Evolutionary conservation across 2,329 filamentous ascomycete genomes (phyloP).

Genomic region (Escovopsis weberi): DNA sequence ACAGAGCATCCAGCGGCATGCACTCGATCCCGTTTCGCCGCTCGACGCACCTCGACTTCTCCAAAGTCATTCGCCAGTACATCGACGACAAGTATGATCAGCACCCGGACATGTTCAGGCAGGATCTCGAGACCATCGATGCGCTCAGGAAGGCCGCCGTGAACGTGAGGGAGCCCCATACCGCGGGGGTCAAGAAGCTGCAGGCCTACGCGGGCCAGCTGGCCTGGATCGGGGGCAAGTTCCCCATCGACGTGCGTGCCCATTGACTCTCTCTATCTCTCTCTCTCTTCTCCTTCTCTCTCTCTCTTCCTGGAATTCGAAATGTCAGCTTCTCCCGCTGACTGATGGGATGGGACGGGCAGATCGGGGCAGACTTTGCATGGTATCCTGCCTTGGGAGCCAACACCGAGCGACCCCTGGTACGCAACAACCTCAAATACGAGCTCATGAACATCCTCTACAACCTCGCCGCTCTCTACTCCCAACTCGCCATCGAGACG

Average conservation of each 20-base stretch:
- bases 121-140: conserved; percentile 76
- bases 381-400: conserved; percentile 95
- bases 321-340: neutral
- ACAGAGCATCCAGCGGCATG: conserved; percentile 34
- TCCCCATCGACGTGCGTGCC: conserved; percentile 66
- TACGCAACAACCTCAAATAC: conserved; percentile 55
- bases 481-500: conserved; percentile 71
- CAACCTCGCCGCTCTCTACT: conserved; percentile 88
- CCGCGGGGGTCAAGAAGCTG: conserved; percentile 76
- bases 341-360: conserved; percentile 4
- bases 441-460: conserved; percentile 87
- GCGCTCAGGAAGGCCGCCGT: conserved; percentile 72
- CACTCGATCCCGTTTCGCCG: conserved; percentile 79
- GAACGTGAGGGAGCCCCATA: conserved; percentile 75
- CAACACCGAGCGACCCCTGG: conserved; percentile 59
- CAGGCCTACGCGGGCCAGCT: conserved; percentile 85
- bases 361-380: conserved; percentile 88
- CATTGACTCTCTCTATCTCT: neutral
- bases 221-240: conserved; percentile 86
- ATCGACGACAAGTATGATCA: conserved; percentile 98
- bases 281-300: neutral
- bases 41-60: conserved; percentile 64
- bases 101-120: conserved; percentile 89
- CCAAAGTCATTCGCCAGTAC: conserved; percentile 77
- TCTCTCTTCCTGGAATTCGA: too few relatives aligned